phyloP scores from a whole-genome alignment of 2,329 filamentous ascomycete genomes.

The Xylariaceae sp. region DNA sequence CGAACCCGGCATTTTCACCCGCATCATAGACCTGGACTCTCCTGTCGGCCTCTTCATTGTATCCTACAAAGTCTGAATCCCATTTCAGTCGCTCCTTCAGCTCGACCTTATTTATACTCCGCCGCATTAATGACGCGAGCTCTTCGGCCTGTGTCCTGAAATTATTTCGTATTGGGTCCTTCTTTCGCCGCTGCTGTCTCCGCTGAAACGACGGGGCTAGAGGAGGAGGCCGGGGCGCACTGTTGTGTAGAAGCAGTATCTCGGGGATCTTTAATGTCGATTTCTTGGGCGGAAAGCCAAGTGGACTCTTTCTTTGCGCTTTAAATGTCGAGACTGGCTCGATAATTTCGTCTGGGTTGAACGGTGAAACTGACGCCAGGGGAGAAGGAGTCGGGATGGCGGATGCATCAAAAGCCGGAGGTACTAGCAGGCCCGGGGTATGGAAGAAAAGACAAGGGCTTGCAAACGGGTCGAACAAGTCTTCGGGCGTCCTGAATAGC shows the following conservation, averaged over 20 bases:
- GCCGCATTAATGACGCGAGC: slow-evolving; percentile 43
- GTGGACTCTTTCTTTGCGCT: slow-evolving; percentile 25
- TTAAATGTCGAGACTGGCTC: slow-evolving; percentile 2
- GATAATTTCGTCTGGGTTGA: slow-evolving; percentile 1
- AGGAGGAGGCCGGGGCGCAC: slow-evolving; percentile 22
- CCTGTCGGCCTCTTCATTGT: slow-evolving; percentile 29
- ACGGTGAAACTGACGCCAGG: slow-evolving; percentile 14
- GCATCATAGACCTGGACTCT: slow-evolving; percentile 36
- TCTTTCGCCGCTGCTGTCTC: slow-evolving; percentile 16
- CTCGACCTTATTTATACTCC: slow-evolving; percentile 44
- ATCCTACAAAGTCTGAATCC: slow-evolving; percentile 34
- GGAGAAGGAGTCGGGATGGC: slow-evolving; percentile 19
- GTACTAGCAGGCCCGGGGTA: slow-evolving; percentile 42
- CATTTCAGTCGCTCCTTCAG: slow-evolving; percentile 36
- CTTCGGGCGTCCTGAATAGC: slow-evolving; percentile 45
- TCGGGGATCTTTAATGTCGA: slow-evolving; percentile 47
- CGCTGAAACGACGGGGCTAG: slow-evolving; percentile 9
- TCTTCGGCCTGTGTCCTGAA: slow-evolving; percentile 44
- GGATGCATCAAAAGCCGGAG: slow-evolving; percentile 38
- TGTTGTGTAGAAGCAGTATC: slow-evolving; percentile 44
- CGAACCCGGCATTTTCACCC: slow-evolving; percentile 25
- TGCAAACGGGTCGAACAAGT: slow-evolving; percentile 57
- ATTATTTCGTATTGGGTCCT: slow-evolving; percentile 32
- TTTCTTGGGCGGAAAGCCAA: slow-evolving; percentile 43
- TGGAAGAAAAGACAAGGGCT: slow-evolving; percentile 57